Conservation (phyloP, 331 rosid genomes). For the Telfairia occidentalis region DNA sequence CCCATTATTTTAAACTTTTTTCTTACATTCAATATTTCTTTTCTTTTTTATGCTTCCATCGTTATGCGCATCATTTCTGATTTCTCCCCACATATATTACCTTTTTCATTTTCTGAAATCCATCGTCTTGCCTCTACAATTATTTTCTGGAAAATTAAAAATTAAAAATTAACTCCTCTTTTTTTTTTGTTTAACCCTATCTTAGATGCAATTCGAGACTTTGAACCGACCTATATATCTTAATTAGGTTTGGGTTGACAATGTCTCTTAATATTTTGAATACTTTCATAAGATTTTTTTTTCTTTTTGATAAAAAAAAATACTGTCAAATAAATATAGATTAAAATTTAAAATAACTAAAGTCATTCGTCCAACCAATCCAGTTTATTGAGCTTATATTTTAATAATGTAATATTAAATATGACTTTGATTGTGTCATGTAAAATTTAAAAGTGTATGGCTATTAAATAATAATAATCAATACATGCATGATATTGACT, state of each 20-base stretch:
- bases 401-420: background rate
- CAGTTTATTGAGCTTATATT: background rate
- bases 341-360: background rate
- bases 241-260: too few species aligned
- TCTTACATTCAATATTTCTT: background rate
- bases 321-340: background rate
- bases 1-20: constrained; percentile 1
- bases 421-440: background rate
- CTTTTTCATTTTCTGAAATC: background rate
- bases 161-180: too few species aligned
- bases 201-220: too few species aligned
- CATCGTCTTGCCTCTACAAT: background rate
- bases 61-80: background rate
- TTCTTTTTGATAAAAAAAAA: too few species aligned
- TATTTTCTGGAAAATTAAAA: background rate
- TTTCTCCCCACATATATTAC: background rate
- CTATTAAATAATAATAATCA: background rate
- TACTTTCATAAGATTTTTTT: too few species aligned
- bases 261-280: too few species aligned
- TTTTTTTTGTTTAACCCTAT: too few species aligned
- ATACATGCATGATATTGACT: background rate
- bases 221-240: too few species aligned
- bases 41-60: background rate
- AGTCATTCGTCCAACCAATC: background rate
- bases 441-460: background rate